Base-by-base conservation (phyloP, 106 monocot genomes). In the Dactylorhiza incarnata region DNA sequence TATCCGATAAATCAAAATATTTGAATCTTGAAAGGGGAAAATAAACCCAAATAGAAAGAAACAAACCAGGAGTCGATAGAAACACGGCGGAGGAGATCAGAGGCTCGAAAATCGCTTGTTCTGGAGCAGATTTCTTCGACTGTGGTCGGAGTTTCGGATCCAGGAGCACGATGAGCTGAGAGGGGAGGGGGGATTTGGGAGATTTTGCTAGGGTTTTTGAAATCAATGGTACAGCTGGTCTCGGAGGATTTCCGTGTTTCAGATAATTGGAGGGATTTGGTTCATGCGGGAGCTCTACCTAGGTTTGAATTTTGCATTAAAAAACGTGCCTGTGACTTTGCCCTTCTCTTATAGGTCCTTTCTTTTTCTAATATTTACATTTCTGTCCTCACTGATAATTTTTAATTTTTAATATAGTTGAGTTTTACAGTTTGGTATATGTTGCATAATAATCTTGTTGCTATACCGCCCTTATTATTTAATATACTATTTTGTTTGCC, bases 171-270 rank as follows among this genome's bases (percentile, higher is more conserved):
- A 69, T 1, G 45, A 69, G 69, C 69, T 69, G 69, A 69, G 44
- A 45, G 19, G 69, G 45, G 45, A 10, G 17, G 24, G 16, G 45
- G 10, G 69, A 15, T 45, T 16, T 69, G 69, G 45, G 45, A 17
- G 69, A 69, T 69, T 69, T 46, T 46, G 69, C 13, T 45, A 69
- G 69, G 69, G 69, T 45, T 69, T 69, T 69, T 69, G 69, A 46
- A 69, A 46, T 16, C 6, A 65, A 65, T 17, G 45, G n/a, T 69
- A 16, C n/a, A 6, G 69, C 69, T 69, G 69, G 16, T 14, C 43
- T 69, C 45, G 5, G 2, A 29, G 63, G 25, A 29, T 29, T 29
- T 37, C 37, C 37, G 37, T 0, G 37, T 37, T 37, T 2, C 37
- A 37, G 37, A 37, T 37, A 37, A 37, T n/a, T 69, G 69, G 69